These are phyloP conservation scores for Macrocybe gigantea DNA, from an alignment of 768 basidiomycete species.

Conservation along the genomic window DNA sequence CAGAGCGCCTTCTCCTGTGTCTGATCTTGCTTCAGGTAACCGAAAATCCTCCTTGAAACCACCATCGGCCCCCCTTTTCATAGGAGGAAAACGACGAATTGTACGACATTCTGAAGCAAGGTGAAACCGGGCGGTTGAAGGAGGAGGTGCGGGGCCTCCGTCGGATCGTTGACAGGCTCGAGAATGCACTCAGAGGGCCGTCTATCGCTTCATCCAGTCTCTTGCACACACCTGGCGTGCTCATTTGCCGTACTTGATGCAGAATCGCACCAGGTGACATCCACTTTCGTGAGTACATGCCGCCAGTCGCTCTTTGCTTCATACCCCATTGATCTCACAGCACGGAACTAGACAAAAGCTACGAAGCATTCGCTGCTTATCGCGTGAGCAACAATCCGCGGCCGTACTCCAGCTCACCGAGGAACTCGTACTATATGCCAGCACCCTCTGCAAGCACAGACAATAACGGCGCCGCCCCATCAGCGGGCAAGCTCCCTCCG, in stretches of 20 bases:
- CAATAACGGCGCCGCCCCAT: slow-evolving; percentile 25
- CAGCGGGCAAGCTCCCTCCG: slow-evolving; percentile 48
- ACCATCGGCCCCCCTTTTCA: slow-evolving; percentile 24
- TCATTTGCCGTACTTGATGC: slow-evolving; percentile 2
- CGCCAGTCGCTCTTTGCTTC: slow-evolving; percentile 3
- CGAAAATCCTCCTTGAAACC: neutral
- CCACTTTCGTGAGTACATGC: slow-evolving; percentile 59
- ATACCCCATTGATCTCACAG: slow-evolving; percentile 29
- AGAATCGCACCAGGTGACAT: slow-evolving; percentile 78
- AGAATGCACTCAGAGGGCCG: slow-evolving; percentile 73
- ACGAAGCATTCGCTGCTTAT: slow-evolving; percentile 49
- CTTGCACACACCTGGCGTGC: slow-evolving; percentile 7
- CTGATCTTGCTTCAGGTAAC: neutral
- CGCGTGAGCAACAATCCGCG: slow-evolving; percentile 27
- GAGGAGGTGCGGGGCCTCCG: slow-evolving; percentile 73
- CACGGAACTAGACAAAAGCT: slow-evolving; percentile 71
- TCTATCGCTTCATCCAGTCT: slow-evolving; percentile 1
- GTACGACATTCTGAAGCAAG: slow-evolving; percentile 65
- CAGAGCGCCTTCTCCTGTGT: slow-evolving; percentile 1
- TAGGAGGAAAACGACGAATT: slow-evolving; percentile 79
- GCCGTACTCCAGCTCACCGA: slow-evolving; percentile 41
- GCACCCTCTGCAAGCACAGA: slow-evolving; percentile 15
- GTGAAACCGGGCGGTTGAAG: slow-evolving; percentile 77
- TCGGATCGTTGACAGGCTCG: slow-evolving; percentile 61
- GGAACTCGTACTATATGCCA: slow-evolving; percentile 33